Evolutionary conservation across 805 yeast species (phyloP).

Genomic region (Aciculoconidium aculeatum): DNA sequence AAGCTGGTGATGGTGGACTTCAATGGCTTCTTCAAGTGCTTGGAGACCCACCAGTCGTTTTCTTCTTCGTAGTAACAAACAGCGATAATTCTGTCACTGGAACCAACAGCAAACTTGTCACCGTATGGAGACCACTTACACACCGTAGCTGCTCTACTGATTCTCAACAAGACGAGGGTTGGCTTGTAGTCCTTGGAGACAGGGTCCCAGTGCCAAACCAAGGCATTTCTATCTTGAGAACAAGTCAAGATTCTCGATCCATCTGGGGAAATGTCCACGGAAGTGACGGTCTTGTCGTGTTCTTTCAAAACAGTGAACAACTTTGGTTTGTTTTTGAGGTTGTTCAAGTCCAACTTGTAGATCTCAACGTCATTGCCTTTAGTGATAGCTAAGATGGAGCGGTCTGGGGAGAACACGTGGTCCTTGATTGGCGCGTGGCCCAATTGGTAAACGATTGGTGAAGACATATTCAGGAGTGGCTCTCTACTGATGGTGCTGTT

Average conservation of each 20-base stretch:
- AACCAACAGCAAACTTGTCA: conserved; percentile 94
- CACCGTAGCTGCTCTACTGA: conserved; percentile 91
- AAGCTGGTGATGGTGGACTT: conserved; percentile 78
- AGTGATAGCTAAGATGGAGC: conserved; percentile 66
- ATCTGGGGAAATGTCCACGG: conserved; percentile 82
- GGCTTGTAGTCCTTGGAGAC: conserved; percentile 64
- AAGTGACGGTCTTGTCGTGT: conserved; percentile 92
- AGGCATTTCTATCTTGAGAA: conserved; percentile 95
- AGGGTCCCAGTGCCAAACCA: conserved; percentile 80
- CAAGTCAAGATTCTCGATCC: conserved; percentile 87
- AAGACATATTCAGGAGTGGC: conserved; percentile 20
- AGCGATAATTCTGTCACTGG: conserved; percentile 90
- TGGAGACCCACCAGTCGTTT: conserved; percentile 99
- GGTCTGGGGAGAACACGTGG: conserved; percentile 77
- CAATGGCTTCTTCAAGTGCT: conserved; percentile 93
- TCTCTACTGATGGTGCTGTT: conserved; percentile 18
- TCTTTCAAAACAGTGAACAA: conserved; percentile 65
- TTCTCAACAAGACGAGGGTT: conserved; percentile 85
- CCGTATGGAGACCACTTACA: conserved; percentile 96
- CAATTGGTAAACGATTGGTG: conserved; percentile 50
- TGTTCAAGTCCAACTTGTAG: conserved; percentile 47
- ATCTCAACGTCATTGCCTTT: conserved; percentile 72
- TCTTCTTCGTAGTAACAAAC: conserved; percentile 94
- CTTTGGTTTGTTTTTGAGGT: conserved; percentile 43
- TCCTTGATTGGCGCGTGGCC: conserved; percentile 86